Conservation (phyloP, 1,284 basidiomycete genomes). For the Ustilago esculenta region DNA sequence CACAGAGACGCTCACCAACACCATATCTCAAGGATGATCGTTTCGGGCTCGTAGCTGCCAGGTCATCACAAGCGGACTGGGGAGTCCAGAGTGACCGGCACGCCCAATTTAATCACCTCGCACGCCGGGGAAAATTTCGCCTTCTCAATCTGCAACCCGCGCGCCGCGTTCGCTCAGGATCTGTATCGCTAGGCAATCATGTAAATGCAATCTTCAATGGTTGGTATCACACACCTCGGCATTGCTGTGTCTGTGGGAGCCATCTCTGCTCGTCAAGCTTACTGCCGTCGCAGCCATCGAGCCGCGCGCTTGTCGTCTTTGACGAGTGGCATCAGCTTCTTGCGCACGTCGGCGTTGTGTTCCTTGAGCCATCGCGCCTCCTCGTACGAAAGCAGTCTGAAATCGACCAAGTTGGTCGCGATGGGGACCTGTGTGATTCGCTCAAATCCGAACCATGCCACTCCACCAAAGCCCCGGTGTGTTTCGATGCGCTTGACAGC, state of each 20-base stretch:
- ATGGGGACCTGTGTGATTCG: conserved; percentile 66
- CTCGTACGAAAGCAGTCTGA: conserved; percentile 48
- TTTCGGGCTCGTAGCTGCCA: too few relatives aligned
- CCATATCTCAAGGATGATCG: too few relatives aligned
- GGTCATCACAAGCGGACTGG: too few relatives aligned
- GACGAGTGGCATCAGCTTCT: conserved; percentile 58
- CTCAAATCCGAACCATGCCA: conserved; percentile 67
- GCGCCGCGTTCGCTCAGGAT: too few relatives aligned
- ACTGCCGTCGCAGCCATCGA: conserved; percentile 57
- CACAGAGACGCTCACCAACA: too few relatives aligned
- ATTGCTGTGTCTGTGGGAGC: too few relatives aligned
- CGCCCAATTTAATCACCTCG: not conserved
- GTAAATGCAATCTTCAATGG: too few relatives aligned
- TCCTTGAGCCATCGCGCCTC: conserved; percentile 65
- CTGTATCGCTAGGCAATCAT: too few relatives aligned
- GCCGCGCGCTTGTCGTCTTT: conserved; percentile 54
- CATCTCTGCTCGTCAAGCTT: too few relatives aligned
- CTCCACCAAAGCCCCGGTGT: conserved; percentile 53
- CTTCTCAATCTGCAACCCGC: not conserved
- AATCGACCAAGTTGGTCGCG: conserved; percentile 62
- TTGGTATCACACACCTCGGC: too few relatives aligned
- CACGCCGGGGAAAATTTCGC: not conserved
- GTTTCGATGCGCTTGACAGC: conserved; percentile 49
- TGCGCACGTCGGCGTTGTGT: conserved; percentile 64
- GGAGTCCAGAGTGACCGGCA: not conserved